Conservation (phyloP, 208 protist genomes). For the Leishmania turanica region DNA sequence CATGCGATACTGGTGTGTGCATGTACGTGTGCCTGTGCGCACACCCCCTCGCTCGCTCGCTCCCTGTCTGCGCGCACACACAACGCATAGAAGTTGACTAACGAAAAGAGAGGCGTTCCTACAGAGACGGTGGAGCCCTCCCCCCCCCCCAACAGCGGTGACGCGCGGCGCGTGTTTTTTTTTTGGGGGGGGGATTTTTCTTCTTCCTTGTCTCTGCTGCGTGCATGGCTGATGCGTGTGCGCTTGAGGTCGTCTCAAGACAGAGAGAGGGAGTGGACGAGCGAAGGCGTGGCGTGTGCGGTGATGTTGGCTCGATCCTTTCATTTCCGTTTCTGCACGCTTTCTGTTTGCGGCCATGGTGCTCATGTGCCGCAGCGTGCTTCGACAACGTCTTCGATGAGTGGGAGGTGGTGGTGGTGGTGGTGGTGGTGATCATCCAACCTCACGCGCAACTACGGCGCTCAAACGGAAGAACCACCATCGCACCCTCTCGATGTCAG, state of each 20-base stretch:
- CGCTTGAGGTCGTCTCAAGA: background rate
- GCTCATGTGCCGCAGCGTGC: background rate
- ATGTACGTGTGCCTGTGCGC: background rate
- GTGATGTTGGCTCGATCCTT: background rate
- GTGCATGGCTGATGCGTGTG: background rate
- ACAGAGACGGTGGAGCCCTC: background rate
- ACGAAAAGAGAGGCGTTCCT: background rate
- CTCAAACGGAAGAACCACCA: background rate
- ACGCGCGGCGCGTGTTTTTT: background rate
- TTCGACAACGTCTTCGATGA: background rate
- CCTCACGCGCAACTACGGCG: background rate
- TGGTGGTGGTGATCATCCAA: background rate
- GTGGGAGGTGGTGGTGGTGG: too few relatives aligned
- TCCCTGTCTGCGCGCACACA: background rate
- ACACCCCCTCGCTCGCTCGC: too few relatives aligned
- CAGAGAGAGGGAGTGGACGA: background rate
- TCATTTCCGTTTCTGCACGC: background rate
- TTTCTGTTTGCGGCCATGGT: background rate
- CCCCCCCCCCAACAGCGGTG: background rate
- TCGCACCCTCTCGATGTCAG: background rate
- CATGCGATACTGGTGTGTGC: background rate
- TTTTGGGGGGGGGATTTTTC: too few relatives aligned
- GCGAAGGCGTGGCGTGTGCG: background rate
- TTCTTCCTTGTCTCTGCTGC: background rate
- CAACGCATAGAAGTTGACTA: background rate